Percentiles rank a stretch among this genome's conserved stretches.
phyloP scores from a whole-genome alignment of 768 basidiomycete species.

The Termitomyces sp. region DNA sequence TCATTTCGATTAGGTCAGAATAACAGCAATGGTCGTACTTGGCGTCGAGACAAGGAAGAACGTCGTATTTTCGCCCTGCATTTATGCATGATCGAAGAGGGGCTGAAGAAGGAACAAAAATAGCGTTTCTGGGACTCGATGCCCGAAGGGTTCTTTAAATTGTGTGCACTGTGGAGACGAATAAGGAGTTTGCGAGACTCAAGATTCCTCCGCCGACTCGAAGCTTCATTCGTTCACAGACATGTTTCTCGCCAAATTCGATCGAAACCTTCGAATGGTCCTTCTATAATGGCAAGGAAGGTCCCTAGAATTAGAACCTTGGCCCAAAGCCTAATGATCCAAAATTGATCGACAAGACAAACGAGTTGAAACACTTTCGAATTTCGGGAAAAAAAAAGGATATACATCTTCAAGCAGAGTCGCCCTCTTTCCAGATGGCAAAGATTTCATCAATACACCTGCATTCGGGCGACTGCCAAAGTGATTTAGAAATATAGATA shows the following conservation, averaged over 20 bases:
- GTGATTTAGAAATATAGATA: too few relatives aligned
- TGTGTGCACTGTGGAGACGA: not conserved
- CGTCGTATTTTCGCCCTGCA: not conserved
- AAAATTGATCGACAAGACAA: too few relatives aligned
- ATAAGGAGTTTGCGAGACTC: not conserved
- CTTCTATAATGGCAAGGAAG: not conserved
- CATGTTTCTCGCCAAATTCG: not conserved
- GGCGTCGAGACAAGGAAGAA: not conserved
- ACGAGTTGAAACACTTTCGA: not conserved
- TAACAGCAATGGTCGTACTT: not conserved
- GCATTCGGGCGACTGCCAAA: not conserved
- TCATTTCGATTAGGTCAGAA: conserved; percentile 3
- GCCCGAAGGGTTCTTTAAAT: not conserved
- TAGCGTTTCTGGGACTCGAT: not conserved
- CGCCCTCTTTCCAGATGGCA: not conserved
- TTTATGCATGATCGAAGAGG: conserved; percentile 6
- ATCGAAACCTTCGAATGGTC: not conserved
- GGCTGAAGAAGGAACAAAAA: not conserved
- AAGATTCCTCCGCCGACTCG: not conserved
- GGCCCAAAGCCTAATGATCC: not conserved
- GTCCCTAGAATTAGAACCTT: too few relatives aligned
- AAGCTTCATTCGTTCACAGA: not conserved
- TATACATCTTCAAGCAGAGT: not conserved
- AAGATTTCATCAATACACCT: not conserved
- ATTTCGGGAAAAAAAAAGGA: not conserved